phyloP scores from a whole-genome alignment of 73 alveolate species.

The Stentor coeruleus region DNA sequence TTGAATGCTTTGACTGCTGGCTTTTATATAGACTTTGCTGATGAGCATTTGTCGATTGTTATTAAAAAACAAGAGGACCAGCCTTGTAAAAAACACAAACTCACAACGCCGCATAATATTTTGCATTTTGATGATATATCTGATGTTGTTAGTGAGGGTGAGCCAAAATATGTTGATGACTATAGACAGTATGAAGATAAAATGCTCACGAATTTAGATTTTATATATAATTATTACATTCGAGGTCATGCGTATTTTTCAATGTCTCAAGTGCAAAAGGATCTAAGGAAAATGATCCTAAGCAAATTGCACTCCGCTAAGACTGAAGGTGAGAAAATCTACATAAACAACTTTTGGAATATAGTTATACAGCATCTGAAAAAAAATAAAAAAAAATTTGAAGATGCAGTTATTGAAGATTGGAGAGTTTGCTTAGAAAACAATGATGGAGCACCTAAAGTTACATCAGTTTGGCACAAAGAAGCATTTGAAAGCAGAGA shows the following conservation, averaged over 20 bases:
- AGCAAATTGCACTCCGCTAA: not conserved
- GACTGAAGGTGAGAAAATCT: not conserved
- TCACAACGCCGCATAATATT: no score
- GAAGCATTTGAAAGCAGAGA: not conserved
- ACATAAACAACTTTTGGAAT: not conserved
- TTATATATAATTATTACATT: not conserved
- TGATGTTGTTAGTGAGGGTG: not conserved
- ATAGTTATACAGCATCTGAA: not conserved
- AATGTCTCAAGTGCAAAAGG: not conserved
- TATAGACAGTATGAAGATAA: not conserved
- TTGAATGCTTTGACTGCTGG: no score
- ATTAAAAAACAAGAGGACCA: no score
- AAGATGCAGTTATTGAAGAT: not conserved
- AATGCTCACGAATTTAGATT: not conserved
- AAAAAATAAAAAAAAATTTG: no score
- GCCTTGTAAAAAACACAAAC: no score
- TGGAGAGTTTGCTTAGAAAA: not conserved
- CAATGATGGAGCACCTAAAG: not conserved
- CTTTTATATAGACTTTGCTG: no score
- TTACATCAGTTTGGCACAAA: not conserved
- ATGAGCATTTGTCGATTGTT: no score
- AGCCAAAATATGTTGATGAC: slow-evolving; percentile 5
- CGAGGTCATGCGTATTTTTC: not conserved
- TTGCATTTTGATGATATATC: not conserved
- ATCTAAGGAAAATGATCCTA: not conserved